Evolutionary conservation across 2,329 filamentous ascomycete genomes (phyloP).

Genomic region (Alternaria rosae): DNA sequence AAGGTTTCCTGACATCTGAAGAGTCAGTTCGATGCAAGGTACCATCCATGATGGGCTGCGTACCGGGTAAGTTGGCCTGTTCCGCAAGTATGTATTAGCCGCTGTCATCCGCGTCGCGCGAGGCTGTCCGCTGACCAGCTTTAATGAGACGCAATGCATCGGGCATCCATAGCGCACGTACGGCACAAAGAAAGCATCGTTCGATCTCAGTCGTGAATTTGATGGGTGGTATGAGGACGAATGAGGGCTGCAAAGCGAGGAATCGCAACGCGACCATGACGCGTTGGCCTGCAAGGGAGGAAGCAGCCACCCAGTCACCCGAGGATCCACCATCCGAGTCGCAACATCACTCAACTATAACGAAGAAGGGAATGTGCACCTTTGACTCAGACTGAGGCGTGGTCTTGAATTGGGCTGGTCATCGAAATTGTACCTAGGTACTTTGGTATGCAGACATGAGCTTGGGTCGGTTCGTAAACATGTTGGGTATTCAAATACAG

Average conservation of each 20-base stretch:
- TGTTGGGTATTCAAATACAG: background rate
- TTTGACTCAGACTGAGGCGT: too few relatives aligned
- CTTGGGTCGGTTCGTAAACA: background rate
- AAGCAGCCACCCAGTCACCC: background rate
- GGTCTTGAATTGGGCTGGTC: too few relatives aligned
- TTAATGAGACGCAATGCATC: background rate
- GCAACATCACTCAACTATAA: too few relatives aligned
- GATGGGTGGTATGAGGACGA: background rate
- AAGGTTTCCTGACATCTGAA: background rate
- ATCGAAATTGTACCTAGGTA: too few relatives aligned
- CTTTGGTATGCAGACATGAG: too few relatives aligned
- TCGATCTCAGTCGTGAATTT: background rate
- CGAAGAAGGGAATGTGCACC: too few relatives aligned
- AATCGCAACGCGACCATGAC: background rate
- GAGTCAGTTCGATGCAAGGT: conserved; percentile 7
- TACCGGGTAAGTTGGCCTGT: conserved; percentile 9
- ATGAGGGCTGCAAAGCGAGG: background rate
- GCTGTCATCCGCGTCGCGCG: background rate
- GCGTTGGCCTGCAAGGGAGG: background rate
- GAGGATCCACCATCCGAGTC: background rate
- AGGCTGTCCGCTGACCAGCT: background rate
- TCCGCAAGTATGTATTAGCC: background rate
- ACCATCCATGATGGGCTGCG: conserved; percentile 1
- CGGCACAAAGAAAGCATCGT: background rate
- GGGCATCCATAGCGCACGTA: background rate